Evolutionary conservation across 192 early-diverging fungal genomes (phyloP), one percentile per base, ranked within the genome.

Genomic region (Linnemannia hyalina): DNA sequence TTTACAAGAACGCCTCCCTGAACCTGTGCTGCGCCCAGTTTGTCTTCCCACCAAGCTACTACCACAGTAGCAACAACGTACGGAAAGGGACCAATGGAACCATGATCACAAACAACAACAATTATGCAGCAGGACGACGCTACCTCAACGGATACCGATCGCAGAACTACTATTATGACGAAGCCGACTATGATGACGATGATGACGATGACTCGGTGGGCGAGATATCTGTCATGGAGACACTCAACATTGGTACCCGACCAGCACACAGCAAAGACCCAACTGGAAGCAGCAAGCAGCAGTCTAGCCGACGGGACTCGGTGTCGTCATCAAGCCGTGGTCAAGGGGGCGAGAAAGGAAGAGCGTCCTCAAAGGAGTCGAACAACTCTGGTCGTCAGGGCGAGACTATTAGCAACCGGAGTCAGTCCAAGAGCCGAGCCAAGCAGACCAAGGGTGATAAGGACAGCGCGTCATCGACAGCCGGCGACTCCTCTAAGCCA

Each of bases 21-120:
- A 90, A 91, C 2, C 78, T 73, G 10, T 77, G 90, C 6, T 95
- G 94, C 73, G 90, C 94, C 54, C 90, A 79, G 54, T 95, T 93
- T 80, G 74, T 88, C 6, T 82, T 84, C 70, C 89, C 88, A 15
- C 76, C 57, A 13, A 60, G 68, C 47, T 77, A 87, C n/a, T 82
- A 90, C 52, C 36, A 83, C 49, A 77, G 13, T 44, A 82, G 72
- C 46, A 75, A 78, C 18, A 65, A 46, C 57, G 60, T 49, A 35
- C 76, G 75, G 18, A 77, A 65, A 15, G 69, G 77, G 0, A 46
- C 46, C 35, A 79, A 80, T 36, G 57, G 73, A 13, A 22, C 29
- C 3, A 63, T 73, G 47, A 44, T 65, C 10, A 26, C n/a, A 23
- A 85, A 76, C 63, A 75, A 80, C 55, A 60, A 80, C 49, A 81